Base-by-base conservation (phyloP, 768 basidiomycete genomes). In the Termitomyces sp. region DNA sequence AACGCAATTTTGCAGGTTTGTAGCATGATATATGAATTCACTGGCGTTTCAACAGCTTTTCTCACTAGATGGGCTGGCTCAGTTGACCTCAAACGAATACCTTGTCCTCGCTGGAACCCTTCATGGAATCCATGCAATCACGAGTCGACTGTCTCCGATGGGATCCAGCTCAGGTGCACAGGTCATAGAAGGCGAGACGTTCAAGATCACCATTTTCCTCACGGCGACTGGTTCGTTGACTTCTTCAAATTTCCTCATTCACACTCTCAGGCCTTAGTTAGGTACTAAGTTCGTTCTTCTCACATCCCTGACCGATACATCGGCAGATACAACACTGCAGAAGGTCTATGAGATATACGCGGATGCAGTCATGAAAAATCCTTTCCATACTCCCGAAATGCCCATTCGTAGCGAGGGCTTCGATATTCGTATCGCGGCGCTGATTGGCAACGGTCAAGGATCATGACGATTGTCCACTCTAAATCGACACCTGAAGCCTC, bases 321-420 rank as follows among this genome's bases (percentile, higher is more conserved):
- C 81, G 1, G 84, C 89, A 32, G 92, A 82, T 48, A 63, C 80
- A 3, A 75, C 88, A 20, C 74, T 99, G 38, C 86, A 88, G 63
- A 91, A 86, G 68, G 86, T 94, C 44, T 98, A 98, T 70, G 94
- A 98, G 68, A 84, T 82, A 18, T 99, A 98, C 68, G 81, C 95
- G 0, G 97, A 98, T 66, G 85, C 90, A 1, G 94, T 94, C 52
- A 96, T 98, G 92, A 98, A 98, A 77, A 98, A 98, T 66, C 97
- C 97, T 0, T 99, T 99, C 71, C 94, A 98, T 70, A 96, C 94
- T 5, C 91, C 90, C n/a, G 97, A 98, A 69, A 99, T 98, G 96
- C 97, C 97, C 2, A 94, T 98, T 60, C 84, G 97, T 44, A 93
- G 79, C 41, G 91, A 94, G 62, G 84, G 83, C 16, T 98, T 98